phyloP scores from a whole-genome alignment of 106 monocot species.

The Xerophyta viscosa region DNA sequence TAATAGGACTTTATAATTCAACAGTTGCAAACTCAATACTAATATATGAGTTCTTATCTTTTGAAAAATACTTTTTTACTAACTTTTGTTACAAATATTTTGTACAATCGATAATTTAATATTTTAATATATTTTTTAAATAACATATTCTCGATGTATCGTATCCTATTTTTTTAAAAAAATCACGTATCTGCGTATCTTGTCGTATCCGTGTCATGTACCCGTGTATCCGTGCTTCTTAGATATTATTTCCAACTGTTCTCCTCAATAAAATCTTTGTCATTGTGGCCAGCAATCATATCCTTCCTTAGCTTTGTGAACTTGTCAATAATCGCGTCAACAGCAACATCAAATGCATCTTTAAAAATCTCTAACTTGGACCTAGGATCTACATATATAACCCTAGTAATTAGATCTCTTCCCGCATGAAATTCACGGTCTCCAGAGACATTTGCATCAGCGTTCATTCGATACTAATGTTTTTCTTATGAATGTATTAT shows the following conservation, averaged over 20 bases:
- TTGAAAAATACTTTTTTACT: no score
- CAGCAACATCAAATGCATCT: slow-evolving; percentile 74
- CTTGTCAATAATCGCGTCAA: slow-evolving; percentile 52
- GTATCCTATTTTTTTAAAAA: no score
- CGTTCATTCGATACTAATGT: slow-evolving; percentile 43
- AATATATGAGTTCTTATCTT: no score
- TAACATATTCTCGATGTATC: no score
- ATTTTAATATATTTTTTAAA: no score
- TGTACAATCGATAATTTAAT: no score
- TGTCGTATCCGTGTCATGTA: no score
- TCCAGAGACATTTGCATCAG: slow-evolving; percentile 32
- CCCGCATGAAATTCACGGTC: slow-evolving; percentile 47
- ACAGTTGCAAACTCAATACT: no score
- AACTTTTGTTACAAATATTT: no score
- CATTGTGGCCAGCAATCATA: slow-evolving; percentile 37
- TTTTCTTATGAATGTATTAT: slow-evolving; percentile 42
- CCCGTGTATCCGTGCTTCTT: no score
- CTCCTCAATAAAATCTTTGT: slow-evolving; percentile 66
- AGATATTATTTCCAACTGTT: slow-evolving; percentile 94
- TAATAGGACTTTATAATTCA: no score
- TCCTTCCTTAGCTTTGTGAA: slow-evolving; percentile 52
- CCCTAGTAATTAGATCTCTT: slow-evolving; percentile 65
- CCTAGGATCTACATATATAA: slow-evolving; percentile 73
- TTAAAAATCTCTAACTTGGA: slow-evolving; percentile 50
- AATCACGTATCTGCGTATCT: no score